Evolutionary conservation across 2,329 filamentous ascomycete species (phyloP), one percentile per base, ranked within the genome.

Genomic region (Colletotrichum endophyticum): DNA sequence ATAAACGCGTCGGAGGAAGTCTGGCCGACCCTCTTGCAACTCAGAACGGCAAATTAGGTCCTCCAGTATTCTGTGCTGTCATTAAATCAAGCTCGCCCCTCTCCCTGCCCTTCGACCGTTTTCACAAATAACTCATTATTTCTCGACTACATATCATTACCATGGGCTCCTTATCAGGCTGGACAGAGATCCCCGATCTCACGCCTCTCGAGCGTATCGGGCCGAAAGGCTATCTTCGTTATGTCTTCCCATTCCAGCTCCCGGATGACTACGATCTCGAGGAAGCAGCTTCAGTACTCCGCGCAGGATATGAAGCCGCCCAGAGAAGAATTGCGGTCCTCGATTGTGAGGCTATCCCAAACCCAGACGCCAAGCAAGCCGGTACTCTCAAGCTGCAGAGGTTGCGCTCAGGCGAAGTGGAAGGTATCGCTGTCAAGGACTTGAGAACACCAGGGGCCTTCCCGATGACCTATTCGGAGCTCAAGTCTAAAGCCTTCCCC

Each of bases 181-280:
- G 63, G n/a, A 59, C 70, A 19, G 74, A 76, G n/a, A 66, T 74
- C 72, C 73, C 79, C 79, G 39, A 83, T 80, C n/a, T 78, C 78
- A 56, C 73, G 82, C 72, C 74, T 16, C 49, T 74, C 12, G 83
- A 85, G 78, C 83, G 82, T 44, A 82, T 81, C 36, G 83, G 83
- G 0, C 83, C 84, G 5, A 84, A 84, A 64, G 82, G 81, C 19
- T 75, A 63, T n/a, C 49, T 77, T 16, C 71, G 71, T 3, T 77
- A 75, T 30, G 74, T 84, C n/a, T 84, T 85, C 59, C 82, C 82
- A 4, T 82, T 86, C 36, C 81, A 84, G 64, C 79, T 86, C 2
- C 64, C 77, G 8, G 80, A 84, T 0, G 68, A 80, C 36, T 85
- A 85, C 69, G 78, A 84, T 56, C 61, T 81, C 3, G 78, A 82